Base-by-base conservation (phyloP, 306 rosid genomes). In the Medicago lupulina region DNA sequence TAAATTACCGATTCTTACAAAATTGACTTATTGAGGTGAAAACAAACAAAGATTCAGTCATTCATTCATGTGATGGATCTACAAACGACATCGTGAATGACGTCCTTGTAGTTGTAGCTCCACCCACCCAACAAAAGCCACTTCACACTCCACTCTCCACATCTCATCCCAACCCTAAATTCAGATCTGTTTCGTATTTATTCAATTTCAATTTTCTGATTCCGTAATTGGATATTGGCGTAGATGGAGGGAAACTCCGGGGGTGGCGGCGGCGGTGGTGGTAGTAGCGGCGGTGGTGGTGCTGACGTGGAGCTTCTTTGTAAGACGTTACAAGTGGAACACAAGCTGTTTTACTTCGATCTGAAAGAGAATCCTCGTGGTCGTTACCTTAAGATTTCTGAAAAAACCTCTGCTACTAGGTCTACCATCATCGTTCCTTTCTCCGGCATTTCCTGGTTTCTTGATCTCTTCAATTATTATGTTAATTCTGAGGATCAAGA, bases 361-460 rank as follows among this genome's bases (percentile, higher is more conserved):
- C 98, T 96, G 67, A 96, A 96, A 86, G 99, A 96, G 87, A 96
- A 96, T 61, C 99, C 98, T 70, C 94, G 99, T 8, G 99, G 99
- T 18, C 96, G 98, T 2, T 96, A 96, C 75, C 92, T 96, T 34
- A 96, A 96, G 80, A 92, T 96, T 41, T 96, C 99, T 0, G 99
- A 96, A 92, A 96, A 96, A 84, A 96, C 99, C 6, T 92, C 99
- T 1, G 97, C 98, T 41, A 96, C 99, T 18, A 83, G 99, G 90
- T 96, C 99, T 71, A 96, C 99, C 79, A 96, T 96, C 86, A 96
- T 96, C 76, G 97, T 96, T 36, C 99, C 99, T 10, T 89, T 85
- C 78, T 90, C 99, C 4, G 99, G 99, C 82, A 96, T 96, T 85
- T 85, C 97, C 10, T 96, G 97, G 97, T 96, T 96, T 73, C 96